Percentiles rank a stretch among this genome's conserved stretches.
Conservation (phyloP, 2,329 filamentous ascomycete species). For the Lecanicillium sp. region DNA sequence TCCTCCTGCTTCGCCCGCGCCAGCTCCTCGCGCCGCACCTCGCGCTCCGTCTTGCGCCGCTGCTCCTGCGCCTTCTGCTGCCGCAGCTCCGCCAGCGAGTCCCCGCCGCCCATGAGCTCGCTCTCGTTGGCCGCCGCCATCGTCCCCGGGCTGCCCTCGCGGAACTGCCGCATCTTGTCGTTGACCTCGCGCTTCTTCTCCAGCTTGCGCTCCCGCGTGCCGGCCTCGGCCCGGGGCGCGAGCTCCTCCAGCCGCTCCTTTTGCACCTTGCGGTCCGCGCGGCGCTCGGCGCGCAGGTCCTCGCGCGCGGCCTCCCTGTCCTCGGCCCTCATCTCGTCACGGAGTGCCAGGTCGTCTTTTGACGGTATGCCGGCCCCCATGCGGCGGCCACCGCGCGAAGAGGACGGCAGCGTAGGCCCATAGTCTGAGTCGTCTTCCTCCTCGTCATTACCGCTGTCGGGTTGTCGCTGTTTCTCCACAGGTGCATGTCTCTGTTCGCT, state of each 20-base stretch:
- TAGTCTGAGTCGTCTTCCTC: slow-evolving; percentile 36
- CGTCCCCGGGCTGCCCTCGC: slow-evolving; percentile 57
- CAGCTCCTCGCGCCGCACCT: slow-evolving; percentile 76
- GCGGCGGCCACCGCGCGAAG: slow-evolving; percentile 16
- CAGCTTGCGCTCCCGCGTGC: slow-evolving; percentile 73
- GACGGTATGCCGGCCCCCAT: slow-evolving; percentile 61
- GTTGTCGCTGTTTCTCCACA: slow-evolving; percentile 13
- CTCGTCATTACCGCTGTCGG: slow-evolving; percentile 3
- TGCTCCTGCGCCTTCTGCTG: slow-evolving; percentile 58
- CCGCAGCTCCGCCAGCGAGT: slow-evolving; percentile 62
- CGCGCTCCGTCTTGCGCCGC: slow-evolving; percentile 74
- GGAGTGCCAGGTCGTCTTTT: slow-evolving; percentile 65
- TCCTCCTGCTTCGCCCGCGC: slow-evolving; percentile 69
- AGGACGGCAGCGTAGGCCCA: slow-evolving; percentile 32
- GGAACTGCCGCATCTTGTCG: slow-evolving; percentile 67
- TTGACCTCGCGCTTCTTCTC: slow-evolving; percentile 77
- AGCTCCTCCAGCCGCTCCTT: slow-evolving; percentile 75
- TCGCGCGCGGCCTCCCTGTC: slow-evolving; percentile 46
- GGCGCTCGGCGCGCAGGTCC: slow-evolving; percentile 56
- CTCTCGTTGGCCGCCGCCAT: slow-evolving; percentile 52
- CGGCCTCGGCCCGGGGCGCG: slow-evolving; percentile 73
- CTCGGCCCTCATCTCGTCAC: slow-evolving; percentile 43
- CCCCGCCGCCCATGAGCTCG: slow-evolving; percentile 71
- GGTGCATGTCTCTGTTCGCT: slow-evolving; percentile 12
- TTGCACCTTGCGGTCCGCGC: slow-evolving; percentile 58